phyloP scores from a whole-genome alignment of 495 filamentous ascomycete genomes.

The Talaromyces ruber region DNA sequence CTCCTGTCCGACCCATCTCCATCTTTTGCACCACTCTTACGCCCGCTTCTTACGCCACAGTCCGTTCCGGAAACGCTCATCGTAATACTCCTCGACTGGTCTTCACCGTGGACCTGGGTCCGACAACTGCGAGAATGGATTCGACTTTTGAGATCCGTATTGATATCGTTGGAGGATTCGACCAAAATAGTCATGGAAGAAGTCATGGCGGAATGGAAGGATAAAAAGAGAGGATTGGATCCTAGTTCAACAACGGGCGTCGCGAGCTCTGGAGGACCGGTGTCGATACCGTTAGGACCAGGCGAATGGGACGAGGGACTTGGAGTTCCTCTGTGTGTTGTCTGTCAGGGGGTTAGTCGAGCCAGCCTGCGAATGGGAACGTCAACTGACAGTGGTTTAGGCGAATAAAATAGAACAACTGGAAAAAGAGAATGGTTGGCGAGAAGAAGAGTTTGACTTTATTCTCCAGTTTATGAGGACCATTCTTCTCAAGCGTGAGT shows the following conservation, averaged over 20 bases:
- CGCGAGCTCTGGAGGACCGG: constrained; percentile 39
- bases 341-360: constrained; percentile 77
- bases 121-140: constrained; percentile 85
- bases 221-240: constrained; percentile 39
- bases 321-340: constrained; percentile 81
- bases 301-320: constrained; percentile 93
- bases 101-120: constrained; percentile 86
- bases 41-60: constrained; percentile 76
- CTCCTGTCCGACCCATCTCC: constrained; percentile 75
- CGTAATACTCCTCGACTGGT: constrained; percentile 87
- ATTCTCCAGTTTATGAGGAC: constrained; percentile 84
- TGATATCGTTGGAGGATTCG: constrained; percentile 65
- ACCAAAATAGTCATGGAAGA: constrained; percentile 78
- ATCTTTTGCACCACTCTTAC: constrained; percentile 74
- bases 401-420: constrained; percentile 83
- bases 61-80: constrained; percentile 82
- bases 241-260: constrained; percentile 32
- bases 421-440: constrained; percentile 83
- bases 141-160: constrained; percentile 63
- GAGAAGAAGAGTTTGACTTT: constrained; percentile 89
- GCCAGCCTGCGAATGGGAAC: not conserved
- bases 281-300: constrained; percentile 71
- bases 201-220: constrained; percentile 56
- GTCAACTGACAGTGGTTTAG: constrained; percentile 27
- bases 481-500: constrained; percentile 74